These are phyloP conservation scores for Pseudogymnoascus sp. DNA, from an alignment of 2,329 filamentous ascomycete genomes.

Conservation along the genomic window DNA sequence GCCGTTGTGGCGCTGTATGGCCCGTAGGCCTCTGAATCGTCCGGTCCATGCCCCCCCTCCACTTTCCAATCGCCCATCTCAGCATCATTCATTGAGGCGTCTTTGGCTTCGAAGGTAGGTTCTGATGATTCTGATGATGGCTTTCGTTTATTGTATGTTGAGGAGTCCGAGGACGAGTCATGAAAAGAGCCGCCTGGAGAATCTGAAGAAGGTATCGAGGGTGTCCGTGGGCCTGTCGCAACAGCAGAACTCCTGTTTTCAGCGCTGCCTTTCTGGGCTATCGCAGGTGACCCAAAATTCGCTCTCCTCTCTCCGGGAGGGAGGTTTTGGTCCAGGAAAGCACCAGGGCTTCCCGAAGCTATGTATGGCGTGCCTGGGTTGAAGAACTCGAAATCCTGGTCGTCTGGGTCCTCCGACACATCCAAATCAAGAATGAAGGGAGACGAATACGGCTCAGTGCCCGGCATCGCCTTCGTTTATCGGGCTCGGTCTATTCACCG, in stretches of 20 bases:
- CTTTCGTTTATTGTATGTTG: slow-evolving; percentile 39
- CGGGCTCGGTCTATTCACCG: slow-evolving; percentile 7
- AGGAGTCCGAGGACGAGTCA: slow-evolving; percentile 46
- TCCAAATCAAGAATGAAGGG: slow-evolving; percentile 30
- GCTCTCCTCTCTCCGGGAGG: slow-evolving; percentile 20
- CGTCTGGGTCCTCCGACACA: slow-evolving; percentile 28
- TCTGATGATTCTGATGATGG: slow-evolving; percentile 40
- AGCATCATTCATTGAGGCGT: slow-evolving; percentile 38
- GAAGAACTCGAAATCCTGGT: slow-evolving; percentile 33
- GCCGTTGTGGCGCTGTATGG: slow-evolving; percentile 32
- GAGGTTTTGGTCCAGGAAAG: slow-evolving; percentile 26
- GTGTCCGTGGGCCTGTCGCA: slow-evolving; percentile 19
- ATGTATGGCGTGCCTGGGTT: slow-evolving; percentile 27
- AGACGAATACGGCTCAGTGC: slow-evolving; percentile 19
- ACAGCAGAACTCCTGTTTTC: slow-evolving; percentile 18
- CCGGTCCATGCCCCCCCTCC: slow-evolving; percentile 29
- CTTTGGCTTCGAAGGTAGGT: slow-evolving; percentile 34
- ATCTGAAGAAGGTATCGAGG: slow-evolving; percentile 21
- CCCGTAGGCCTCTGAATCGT: slow-evolving; percentile 33
- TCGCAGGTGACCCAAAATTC: slow-evolving; percentile 22
- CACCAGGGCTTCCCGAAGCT: slow-evolving; percentile 25
- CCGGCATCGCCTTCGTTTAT: slow-evolving; percentile 10
- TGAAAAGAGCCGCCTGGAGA: slow-evolving; percentile 35
- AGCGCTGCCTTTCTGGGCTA: slow-evolving; percentile 22
- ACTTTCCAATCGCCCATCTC: slow-evolving; percentile 38